Percentiles rank a stretch among this genome's conserved stretches.
These are phyloP conservation scores for Hypericum androsaemum DNA, from an alignment of 345 rosid species.

Conservation along the genomic window DNA sequence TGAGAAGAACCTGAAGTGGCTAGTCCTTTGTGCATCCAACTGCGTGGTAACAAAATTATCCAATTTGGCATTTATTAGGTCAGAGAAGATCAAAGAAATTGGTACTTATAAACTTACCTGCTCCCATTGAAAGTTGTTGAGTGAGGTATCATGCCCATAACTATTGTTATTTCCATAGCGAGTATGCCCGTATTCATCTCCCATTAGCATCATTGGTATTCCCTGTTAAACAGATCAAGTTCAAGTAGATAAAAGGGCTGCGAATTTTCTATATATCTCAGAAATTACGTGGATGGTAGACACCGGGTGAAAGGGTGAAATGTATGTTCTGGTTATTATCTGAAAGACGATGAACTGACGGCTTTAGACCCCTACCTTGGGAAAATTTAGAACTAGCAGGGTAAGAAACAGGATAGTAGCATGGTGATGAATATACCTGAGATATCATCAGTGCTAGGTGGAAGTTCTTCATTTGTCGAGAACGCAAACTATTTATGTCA, in stretches of 20 bases:
- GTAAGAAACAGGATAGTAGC: background rate
- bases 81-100: background rate
- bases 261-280: background rate
- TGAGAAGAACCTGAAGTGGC: constrained; percentile 76
- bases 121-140: constrained; percentile 80
- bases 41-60: constrained; percentile 18
- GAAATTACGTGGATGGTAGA: too few species aligned
- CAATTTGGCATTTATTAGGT: constrained; percentile 5
- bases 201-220: constrained; percentile 93
- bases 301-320: too few species aligned
- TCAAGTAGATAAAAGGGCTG: constrained; percentile 6
- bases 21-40: constrained; percentile 44
- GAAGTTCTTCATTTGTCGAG: constrained; percentile 83
- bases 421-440: constrained; percentile 40
- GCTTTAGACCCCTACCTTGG: too few species aligned
- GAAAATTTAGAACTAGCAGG: too few species aligned
- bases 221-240: constrained; percentile 39
- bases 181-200: constrained; percentile 89
- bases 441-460: constrained; percentile 85
- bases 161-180: constrained; percentile 90
- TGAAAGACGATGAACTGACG: too few species aligned
- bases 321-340: too few species aligned
- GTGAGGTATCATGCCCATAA: constrained; percentile 76
- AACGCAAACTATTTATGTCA: constrained; percentile 55
- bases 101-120: constrained; percentile 30